Percentiles rank a stretch among this genome's conserved stretches.
These are phyloP conservation scores for Metarhizium brunneum DNA, from an alignment of 2,329 filamentous ascomycete species.

Conservation along the genomic window DNA sequence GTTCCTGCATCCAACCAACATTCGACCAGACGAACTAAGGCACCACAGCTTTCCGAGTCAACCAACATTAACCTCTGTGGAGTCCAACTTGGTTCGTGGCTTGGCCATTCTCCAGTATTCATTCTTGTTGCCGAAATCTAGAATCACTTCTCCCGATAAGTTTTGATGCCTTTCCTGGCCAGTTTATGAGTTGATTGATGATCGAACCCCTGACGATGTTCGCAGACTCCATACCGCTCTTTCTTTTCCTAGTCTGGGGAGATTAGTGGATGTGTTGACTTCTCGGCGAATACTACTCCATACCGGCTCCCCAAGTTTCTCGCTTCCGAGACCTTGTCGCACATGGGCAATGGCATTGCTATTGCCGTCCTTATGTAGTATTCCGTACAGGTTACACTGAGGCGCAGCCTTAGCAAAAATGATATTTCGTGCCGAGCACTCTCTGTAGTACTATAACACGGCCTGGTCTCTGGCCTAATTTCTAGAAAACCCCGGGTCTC, in stretches of 20 bases:
- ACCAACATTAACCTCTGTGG: not conserved
- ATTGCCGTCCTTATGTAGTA: too few relatives aligned
- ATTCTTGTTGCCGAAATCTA: not conserved
- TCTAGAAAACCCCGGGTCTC: not conserved
- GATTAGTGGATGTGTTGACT: too few relatives aligned
- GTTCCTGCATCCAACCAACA: constrained; percentile 19
- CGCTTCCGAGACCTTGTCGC: not conserved
- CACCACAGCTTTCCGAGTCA: not conserved
- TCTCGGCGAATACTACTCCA: not conserved
- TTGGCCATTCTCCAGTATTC: not conserved
- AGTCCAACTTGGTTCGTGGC: not conserved
- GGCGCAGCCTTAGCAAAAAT: too few relatives aligned
- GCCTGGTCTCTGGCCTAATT: not conserved
- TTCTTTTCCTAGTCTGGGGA: not conserved
- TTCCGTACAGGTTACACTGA: too few relatives aligned
- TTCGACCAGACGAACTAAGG: not conserved
- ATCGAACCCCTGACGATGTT: not conserved
- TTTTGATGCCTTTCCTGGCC: not conserved
- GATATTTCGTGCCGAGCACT: too few relatives aligned
- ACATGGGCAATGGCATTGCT: not conserved
- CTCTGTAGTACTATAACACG: not conserved
- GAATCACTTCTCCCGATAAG: not conserved
- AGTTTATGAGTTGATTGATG: not conserved
- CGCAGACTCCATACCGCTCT: not conserved
- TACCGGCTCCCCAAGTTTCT: not conserved